A percentile compares a stretch with the other conserved stretches of the same genome.
These are phyloP conservation scores for Fusarium subglutinans DNA, from an alignment of 2,329 filamentous ascomycete genomes.

Conservation along the genomic window DNA sequence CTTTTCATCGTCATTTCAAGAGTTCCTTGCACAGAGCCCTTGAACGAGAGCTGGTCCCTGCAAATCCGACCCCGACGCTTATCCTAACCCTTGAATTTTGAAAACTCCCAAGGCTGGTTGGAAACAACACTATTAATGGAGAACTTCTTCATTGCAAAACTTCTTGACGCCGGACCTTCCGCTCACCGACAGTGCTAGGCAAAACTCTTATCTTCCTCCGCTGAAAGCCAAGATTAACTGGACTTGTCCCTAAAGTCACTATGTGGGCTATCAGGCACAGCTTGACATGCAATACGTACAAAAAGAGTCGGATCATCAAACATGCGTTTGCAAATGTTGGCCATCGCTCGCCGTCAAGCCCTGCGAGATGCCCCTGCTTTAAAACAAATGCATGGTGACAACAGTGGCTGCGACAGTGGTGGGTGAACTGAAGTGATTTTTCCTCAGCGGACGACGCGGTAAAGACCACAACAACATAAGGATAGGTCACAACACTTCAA, in stretches of 20 bases:
- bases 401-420: conserved; percentile 9
- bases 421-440: not conserved
- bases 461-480: not conserved
- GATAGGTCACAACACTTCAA: not conserved
- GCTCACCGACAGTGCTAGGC: conserved; percentile 35
- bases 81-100: conserved; percentile 21
- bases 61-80: conserved; percentile 11
- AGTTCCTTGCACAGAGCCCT: not conserved
- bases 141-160: conserved; percentile 7
- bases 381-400: conserved; percentile 7
- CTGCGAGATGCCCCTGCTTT: conserved; percentile 9
- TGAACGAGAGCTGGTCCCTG: conserved; percentile 7
- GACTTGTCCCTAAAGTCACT: conserved; percentile 13
- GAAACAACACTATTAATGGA: conserved; percentile 6
- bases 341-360: conserved; percentile 8
- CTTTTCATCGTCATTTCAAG: not conserved
- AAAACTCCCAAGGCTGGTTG: conserved; percentile 1
- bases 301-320: conserved; percentile 25
- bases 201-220: conserved; percentile 22
- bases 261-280: conserved; percentile 25
- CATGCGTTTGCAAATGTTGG: conserved; percentile 5
- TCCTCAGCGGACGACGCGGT: conserved; percentile 9
- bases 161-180: conserved; percentile 9
- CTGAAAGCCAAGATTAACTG: conserved; percentile 26
- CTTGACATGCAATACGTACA: conserved; percentile 5